Conservation (phyloP, 139 green algal genomes). For the Closterium sp. region DNA sequence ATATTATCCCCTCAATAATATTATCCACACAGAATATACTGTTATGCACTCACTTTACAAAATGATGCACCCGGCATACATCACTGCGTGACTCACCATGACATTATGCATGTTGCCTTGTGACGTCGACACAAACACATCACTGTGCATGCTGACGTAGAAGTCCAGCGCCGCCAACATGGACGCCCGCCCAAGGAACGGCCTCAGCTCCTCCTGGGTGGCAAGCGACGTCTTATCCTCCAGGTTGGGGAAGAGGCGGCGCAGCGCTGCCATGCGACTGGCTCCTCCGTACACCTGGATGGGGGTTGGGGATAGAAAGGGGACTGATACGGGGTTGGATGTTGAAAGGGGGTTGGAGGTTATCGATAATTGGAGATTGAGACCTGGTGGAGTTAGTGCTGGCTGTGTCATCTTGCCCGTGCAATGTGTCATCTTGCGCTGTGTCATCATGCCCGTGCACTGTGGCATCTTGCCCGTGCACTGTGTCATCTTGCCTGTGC, state of each 20-base stretch:
- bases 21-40: neutral
- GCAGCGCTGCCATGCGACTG: slow-evolving; percentile 28
- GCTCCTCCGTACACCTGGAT: slow-evolving; percentile 43
- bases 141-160: slow-evolving; percentile 26
- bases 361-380: too few species aligned
- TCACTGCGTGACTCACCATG: slow-evolving; percentile 9
- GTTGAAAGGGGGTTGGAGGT: too few species aligned
- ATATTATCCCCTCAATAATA: neutral
- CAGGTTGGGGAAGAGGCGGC: slow-evolving; percentile 30
- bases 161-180: slow-evolving; percentile 42
- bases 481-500: too few species aligned
- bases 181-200: slow-evolving; percentile 28
- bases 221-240: slow-evolving; percentile 39
- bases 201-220: slow-evolving; percentile 18
- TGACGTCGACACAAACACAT: slow-evolving; percentile 47
- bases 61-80: neutral
- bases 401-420: too few species aligned
- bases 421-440: too few species aligned
- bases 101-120: slow-evolving; percentile 52
- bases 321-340: neutral
- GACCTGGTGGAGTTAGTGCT: too few species aligned
- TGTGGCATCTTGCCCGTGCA: too few species aligned
- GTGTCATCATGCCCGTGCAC: too few species aligned
- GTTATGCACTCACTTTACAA: neutral
- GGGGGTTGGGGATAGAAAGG: neutral